Evolutionary conservation across 1,284 basidiomycete species (phyloP).

Genomic region (Austroboletus novae-zelandiae): DNA sequence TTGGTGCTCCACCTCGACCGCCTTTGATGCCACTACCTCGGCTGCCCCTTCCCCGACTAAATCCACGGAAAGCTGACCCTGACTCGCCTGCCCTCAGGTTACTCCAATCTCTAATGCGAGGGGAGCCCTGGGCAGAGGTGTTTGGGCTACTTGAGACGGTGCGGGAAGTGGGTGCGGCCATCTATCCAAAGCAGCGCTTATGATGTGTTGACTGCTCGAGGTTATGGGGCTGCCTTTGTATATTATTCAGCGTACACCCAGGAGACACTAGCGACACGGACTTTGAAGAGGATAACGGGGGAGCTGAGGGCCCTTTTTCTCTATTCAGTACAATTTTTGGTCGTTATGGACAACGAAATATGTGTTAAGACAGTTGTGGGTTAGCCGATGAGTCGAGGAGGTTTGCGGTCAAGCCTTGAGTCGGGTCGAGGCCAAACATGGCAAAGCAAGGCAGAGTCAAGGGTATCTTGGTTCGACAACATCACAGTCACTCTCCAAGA

Average conservation of each 20-base stretch:
- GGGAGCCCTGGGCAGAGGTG: slow-evolving; percentile 22
- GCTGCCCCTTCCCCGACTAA: slow-evolving; percentile 33
- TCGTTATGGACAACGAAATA: not conserved
- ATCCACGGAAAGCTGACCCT: slow-evolving; percentile 47
- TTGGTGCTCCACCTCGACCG: slow-evolving; percentile 30
- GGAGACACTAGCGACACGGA: slow-evolving; percentile 12
- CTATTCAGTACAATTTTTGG: not conserved
- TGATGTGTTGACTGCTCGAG: slow-evolving; percentile 2
- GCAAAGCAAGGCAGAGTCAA: slow-evolving; percentile 28
- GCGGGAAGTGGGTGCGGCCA: slow-evolving; percentile 33
- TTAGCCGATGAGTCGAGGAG: not conserved
- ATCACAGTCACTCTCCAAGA: slow-evolving; percentile 33
- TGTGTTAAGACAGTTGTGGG: not conserved
- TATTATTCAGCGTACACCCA: slow-evolving; percentile 12
- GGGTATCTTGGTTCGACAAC: slow-evolving; percentile 9
- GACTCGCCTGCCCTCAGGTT: slow-evolving; percentile 41
- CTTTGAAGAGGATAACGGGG: slow-evolving; percentile 26
- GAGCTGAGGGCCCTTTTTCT: not conserved
- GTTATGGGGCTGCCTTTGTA: slow-evolving; percentile 7
- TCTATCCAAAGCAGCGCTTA: slow-evolving; percentile 13
- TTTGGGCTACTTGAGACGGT: slow-evolving; percentile 28
- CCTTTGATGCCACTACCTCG: slow-evolving; percentile 31
- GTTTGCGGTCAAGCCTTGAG: slow-evolving; percentile 2
- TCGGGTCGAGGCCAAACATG: slow-evolving; percentile 25
- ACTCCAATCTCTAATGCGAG: slow-evolving; percentile 44